Evolutionary conservation across 2,329 filamentous ascomycete species (phyloP).

Genomic region (Seiridium cupressi): DNA sequence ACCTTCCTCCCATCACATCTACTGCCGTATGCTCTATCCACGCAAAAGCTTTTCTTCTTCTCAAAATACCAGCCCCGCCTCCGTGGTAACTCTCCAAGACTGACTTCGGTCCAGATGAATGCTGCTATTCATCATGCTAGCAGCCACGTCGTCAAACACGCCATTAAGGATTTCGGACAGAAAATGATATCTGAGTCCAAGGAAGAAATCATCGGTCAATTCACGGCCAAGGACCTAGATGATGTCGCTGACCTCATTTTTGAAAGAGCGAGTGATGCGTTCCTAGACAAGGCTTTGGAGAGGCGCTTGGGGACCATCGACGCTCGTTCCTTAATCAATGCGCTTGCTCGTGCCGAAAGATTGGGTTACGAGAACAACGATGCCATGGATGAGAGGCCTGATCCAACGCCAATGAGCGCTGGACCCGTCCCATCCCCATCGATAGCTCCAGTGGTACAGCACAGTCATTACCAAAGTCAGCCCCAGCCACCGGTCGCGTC

Average conservation of each 20-base stretch:
- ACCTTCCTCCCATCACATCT: background rate
- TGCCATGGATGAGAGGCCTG: constrained; percentile 39
- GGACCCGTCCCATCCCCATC: constrained; percentile 2
- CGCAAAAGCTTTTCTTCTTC: background rate
- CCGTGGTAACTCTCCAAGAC: background rate
- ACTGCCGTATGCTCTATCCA: background rate
- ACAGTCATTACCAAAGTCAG: constrained; percentile 6
- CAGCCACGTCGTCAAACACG: constrained; percentile 31
- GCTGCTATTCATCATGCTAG: constrained; percentile 44
- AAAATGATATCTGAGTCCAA: constrained; percentile 40
- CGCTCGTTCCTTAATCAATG: constrained; percentile 54
- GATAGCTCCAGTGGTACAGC: too few species aligned
- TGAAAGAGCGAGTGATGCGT: constrained; percentile 42
- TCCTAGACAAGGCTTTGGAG: constrained; percentile 53
- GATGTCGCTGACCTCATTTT: constrained; percentile 42
- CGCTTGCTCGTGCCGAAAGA: constrained; percentile 54
- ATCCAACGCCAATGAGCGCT: background rate
- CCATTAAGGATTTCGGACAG: constrained; percentile 44
- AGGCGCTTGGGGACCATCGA: constrained; percentile 51
- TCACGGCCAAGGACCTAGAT: constrained; percentile 42
- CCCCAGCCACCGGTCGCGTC: background rate
- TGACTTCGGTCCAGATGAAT: constrained; percentile 39
- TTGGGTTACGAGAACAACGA: constrained; percentile 55
- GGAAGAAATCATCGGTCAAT: constrained; percentile 38
- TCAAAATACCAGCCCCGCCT: background rate